phyloP scores from a whole-genome alignment of 1,284 basidiomycete species.

The Irpex sp. region DNA sequence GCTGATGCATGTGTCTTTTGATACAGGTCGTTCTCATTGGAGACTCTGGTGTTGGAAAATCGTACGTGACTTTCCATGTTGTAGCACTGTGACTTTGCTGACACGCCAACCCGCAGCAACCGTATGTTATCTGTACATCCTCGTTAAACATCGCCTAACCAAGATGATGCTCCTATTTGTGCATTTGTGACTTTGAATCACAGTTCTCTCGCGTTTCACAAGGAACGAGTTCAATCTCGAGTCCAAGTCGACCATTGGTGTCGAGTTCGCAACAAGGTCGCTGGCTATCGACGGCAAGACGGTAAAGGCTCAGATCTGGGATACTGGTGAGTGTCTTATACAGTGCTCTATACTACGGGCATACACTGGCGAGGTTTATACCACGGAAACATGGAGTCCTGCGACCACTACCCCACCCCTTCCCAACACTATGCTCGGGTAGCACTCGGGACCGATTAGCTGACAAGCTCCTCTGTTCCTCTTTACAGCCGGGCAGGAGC shows the following conservation, averaged over 20 bases:
- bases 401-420: background rate
- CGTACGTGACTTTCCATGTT: constrained; percentile 46
- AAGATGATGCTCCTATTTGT: background rate
- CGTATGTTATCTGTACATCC: constrained; percentile 16
- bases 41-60: constrained; percentile 99
- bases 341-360: background rate
- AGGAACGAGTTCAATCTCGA: constrained; percentile 99
- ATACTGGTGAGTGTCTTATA: constrained; percentile 66
- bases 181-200: constrained; percentile 3
- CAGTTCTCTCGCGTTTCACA: constrained; percentile 93
- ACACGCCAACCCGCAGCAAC: constrained; percentile 25
- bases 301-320: constrained; percentile 99
- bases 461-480: background rate
- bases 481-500: constrained; percentile 86
- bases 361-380: background rate
- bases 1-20: constrained; percentile 5
- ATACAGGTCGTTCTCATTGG: constrained; percentile 92
- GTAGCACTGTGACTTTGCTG: background rate
- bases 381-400: background rate
- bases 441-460: background rate
- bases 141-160: background rate
- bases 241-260: constrained; percentile 98
- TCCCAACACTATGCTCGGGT: background rate
- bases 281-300: constrained; percentile 96
- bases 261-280: constrained; percentile 97